Evolutionary conservation across 2,329 filamentous ascomycete genomes (phyloP).

Genomic region (Gnomoniopsis smithogilvyi): DNA sequence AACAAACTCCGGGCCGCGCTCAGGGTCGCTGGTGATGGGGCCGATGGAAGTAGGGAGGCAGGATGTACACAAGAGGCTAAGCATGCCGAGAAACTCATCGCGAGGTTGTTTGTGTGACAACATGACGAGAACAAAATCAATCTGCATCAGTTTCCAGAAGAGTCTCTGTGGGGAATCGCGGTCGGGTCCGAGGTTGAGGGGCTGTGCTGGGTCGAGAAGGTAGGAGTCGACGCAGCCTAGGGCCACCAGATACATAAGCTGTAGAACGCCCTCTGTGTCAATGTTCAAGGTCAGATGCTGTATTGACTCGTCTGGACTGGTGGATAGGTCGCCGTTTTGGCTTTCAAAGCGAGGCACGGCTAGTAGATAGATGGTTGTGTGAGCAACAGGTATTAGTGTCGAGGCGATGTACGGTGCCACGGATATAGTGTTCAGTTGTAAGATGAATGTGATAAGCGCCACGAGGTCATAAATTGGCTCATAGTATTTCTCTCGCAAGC

Average conservation of each 20-base stretch:
- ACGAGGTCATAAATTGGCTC: constrained; percentile 63
- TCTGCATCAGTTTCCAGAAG: constrained; percentile 68
- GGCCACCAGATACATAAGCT: constrained; percentile 61
- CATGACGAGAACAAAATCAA: constrained; percentile 64
- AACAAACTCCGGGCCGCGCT: constrained; percentile 38
- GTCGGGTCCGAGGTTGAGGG: constrained; percentile 18
- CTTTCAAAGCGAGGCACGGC: constrained; percentile 54
- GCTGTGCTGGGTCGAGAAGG: constrained; percentile 12
- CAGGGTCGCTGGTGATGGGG: constrained; percentile 47
- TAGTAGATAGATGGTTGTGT: constrained; percentile 58
- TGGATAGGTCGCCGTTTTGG: constrained; percentile 44
- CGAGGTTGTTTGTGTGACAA: constrained; percentile 65
- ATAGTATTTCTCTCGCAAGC: constrained; percentile 61
- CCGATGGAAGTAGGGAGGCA: constrained; percentile 63
- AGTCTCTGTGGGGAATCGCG: constrained; percentile 30
- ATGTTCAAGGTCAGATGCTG: constrained; percentile 52
- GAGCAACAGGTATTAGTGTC: constrained; percentile 51
- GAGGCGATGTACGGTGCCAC: constrained; percentile 59
- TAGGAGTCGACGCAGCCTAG: constrained; percentile 45
- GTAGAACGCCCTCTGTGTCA: constrained; percentile 60
- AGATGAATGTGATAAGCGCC: constrained; percentile 60
- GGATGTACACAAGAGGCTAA: constrained; percentile 66
- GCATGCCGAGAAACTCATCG: constrained; percentile 59
- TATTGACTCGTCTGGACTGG: constrained; percentile 36
- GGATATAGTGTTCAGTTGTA: constrained; percentile 58